Conservation (phyloP, 2,329 filamentous ascomycete species). For the Xylaria digitata region DNA sequence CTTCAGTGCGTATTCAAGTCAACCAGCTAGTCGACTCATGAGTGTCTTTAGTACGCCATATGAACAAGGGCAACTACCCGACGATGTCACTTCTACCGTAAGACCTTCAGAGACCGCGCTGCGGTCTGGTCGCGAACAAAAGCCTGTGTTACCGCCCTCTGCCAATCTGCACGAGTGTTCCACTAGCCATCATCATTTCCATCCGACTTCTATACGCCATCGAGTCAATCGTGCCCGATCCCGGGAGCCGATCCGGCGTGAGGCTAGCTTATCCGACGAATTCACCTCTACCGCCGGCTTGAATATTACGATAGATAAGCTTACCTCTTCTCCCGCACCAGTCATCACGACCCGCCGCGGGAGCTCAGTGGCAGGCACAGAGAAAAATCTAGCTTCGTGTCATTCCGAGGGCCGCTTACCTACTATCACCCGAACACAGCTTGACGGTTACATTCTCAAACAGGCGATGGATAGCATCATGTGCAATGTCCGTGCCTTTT, state of each 20-base stretch:
- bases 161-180: conserved; percentile 21
- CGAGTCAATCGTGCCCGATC: conserved; percentile 18
- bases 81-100: conserved; percentile 13
- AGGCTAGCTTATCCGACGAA: neutral
- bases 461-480: conserved; percentile 44
- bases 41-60: conserved; percentile 34
- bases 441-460: conserved; percentile 28
- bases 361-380: conserved; percentile 32
- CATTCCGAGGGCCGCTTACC: conserved; percentile 22
- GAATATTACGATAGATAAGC: conserved; percentile 7
- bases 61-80: conserved; percentile 27
- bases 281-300: neutral
- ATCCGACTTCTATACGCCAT: conserved; percentile 28
- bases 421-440: conserved; percentile 8
- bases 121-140: neutral
- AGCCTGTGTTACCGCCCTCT: conserved; percentile 10
- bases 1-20: conserved; percentile 45
- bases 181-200: conserved; percentile 33
- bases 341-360: conserved; percentile 29
- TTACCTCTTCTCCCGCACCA: conserved; percentile 31
- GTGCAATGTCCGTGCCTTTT: conserved; percentile 43
- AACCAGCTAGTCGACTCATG: conserved; percentile 39
- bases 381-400: conserved; percentile 4
- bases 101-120: conserved; percentile 29
- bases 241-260: neutral